Base-by-base conservation (phyloP, 495 filamentous ascomycete genomes). In the Cetradonia linearis region DNA sequence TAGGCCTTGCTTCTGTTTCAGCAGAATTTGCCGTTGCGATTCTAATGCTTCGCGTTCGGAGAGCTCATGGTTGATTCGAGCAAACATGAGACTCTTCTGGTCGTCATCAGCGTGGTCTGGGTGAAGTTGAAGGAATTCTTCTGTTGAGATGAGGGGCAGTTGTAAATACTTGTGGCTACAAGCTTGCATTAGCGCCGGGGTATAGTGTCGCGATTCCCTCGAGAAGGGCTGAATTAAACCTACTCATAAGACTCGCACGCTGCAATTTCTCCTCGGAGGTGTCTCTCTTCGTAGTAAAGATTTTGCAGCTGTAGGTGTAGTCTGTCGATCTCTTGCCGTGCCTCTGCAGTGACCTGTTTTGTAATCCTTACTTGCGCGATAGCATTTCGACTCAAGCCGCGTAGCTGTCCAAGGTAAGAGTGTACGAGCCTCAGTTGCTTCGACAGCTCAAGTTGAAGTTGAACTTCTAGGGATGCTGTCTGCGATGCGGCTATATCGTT, bases 221-320 rank as follows among this genome's bases (percentile, higher is more conserved):
- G 3, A 31, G 27, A 28, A 38, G 2, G 40, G 2, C 2, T 18
- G 31, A 36, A 34, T 47, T 28, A 37, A 6, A 48, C 88, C 62
- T 77, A 96, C 92, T 95, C 87, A 62, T 95, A 97, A 40, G 83
- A 84, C 68, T 93, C 88, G 73, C 94, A 96, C 34, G 88, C 91
- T 3, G 80, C 76, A 63, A 98, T 97, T 72, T 98, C 94, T 27
- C 89, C 88, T 49, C 84, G 81, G 61, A 98, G 75, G 73, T 96
- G 88, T 60, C 88, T 79, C 70, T 96, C 90, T 71, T 98, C 93
- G 70, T 98, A 98, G 72, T 94, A 92, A 28, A 98, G 77, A 70
- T 98, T 98, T 70, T 97, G 91, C 31, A 97, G 77, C 69, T 94
- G 86, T 23, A 98, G 80, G 74, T 96, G 91, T 60, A 97, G 77